Evolutionary conservation across 1,284 basidiomycete species (phyloP).

Genomic region (Rhodotorula sp.): DNA sequence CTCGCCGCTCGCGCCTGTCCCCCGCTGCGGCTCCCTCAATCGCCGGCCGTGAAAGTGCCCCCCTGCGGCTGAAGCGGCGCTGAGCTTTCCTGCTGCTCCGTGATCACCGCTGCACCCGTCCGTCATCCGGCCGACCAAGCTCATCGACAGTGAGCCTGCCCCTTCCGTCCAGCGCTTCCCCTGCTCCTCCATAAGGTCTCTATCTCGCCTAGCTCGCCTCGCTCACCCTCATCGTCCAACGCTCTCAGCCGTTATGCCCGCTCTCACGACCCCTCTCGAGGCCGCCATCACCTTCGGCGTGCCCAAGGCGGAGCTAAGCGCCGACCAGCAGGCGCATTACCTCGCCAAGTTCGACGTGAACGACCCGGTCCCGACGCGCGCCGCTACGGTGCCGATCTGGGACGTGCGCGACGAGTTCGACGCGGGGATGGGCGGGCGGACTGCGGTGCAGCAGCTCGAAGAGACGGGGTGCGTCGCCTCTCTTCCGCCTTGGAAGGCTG

Average conservation of each 20-base stretch:
- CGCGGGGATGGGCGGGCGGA: not conserved
- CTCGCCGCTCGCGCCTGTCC: not conserved
- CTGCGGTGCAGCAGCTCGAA: conserved; percentile 39
- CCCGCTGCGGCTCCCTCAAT: not conserved
- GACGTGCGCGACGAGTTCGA: conserved; percentile 45
- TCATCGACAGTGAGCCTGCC: too few species aligned
- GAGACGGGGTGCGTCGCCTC: conserved; percentile 31
- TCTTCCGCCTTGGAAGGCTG: rapidly evolving
- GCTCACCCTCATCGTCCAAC: not conserved
- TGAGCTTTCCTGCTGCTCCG: too few species aligned
- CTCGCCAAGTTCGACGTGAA: conserved; percentile 31
- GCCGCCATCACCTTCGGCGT: conserved; percentile 47
- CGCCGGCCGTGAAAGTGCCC: too few species aligned
- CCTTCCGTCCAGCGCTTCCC: too few species aligned
- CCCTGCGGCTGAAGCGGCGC: too few species aligned
- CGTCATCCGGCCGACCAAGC: too few species aligned
- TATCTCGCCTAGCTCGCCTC: too few species aligned
- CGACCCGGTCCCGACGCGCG: conserved; percentile 41
- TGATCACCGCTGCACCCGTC: too few species aligned
- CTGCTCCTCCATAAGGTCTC: too few species aligned
- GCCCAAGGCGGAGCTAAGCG: conserved; percentile 35
- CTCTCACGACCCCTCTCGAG: conserved; percentile 21
- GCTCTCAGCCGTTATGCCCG: conserved; percentile 38
- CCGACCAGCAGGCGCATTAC: conserved; percentile 20
- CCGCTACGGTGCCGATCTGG: conserved; percentile 38